Percentiles rank a stretch among this genome's conserved stretches.
phyloP scores from a whole-genome alignment of 2,329 filamentous ascomycete genomes.

The Nigrograna mackinnonii region DNA sequence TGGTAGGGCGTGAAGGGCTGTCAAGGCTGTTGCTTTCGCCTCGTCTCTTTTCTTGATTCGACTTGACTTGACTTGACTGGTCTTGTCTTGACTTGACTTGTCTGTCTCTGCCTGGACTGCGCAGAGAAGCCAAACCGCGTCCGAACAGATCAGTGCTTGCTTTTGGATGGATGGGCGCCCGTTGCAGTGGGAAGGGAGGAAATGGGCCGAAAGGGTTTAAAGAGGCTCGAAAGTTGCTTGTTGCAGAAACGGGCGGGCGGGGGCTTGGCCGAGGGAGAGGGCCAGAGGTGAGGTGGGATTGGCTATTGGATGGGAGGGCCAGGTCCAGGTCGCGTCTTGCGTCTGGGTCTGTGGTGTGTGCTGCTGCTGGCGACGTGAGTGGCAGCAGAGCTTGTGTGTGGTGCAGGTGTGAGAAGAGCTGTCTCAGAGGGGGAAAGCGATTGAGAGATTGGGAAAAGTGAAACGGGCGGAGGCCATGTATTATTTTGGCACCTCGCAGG shows the following conservation, averaged over 20 bases:
- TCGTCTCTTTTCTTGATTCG: too few species aligned
- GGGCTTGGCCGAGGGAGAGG: slow-evolving; percentile 20
- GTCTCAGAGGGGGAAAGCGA: slow-evolving; percentile 46
- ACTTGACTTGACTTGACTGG: too few species aligned
- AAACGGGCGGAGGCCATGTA: slow-evolving; percentile 41
- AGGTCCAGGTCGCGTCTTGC: too few species aligned
- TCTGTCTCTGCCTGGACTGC: too few species aligned
- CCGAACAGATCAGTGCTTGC: slow-evolving; percentile 8
- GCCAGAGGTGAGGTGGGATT: not conserved
- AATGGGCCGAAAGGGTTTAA: slow-evolving; percentile 12
- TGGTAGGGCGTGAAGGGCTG: too few species aligned
- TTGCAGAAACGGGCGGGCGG: slow-evolving; percentile 3
- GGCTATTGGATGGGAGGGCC: not conserved
- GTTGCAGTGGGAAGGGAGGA: slow-evolving; percentile 17
- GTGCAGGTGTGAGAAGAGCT: slow-evolving; percentile 35
- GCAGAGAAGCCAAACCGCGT: too few species aligned
- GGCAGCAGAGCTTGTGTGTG: too few species aligned
- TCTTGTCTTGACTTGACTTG: too few species aligned
- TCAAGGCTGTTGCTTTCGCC: too few species aligned
- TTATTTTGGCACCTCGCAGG: slow-evolving; percentile 29
- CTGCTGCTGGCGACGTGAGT: too few species aligned
- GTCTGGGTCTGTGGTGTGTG: too few species aligned
- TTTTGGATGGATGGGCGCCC: slow-evolving; percentile 16
- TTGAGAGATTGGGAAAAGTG: slow-evolving; percentile 44
- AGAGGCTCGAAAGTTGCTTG: slow-evolving; percentile 4